Conservation (phyloP, 2,329 filamentous ascomycete genomes). For the Coccinonectria pachysandricola region DNA sequence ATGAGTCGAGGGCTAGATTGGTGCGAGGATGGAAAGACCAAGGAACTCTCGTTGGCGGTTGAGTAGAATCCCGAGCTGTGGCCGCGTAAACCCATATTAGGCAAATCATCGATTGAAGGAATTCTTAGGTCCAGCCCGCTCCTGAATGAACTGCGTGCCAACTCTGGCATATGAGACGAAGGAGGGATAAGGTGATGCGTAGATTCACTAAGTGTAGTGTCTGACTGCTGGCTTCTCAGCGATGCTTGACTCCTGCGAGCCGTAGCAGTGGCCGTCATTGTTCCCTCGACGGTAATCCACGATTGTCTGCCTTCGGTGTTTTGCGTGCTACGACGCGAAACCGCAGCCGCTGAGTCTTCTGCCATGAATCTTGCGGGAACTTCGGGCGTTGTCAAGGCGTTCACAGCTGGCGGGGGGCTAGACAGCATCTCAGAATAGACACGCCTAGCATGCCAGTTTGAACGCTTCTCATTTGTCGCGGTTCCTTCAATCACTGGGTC, state of each 20-base stretch:
- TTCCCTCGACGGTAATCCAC: constrained; percentile 26
- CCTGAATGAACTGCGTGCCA: constrained; percentile 16
- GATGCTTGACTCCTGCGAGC: constrained; percentile 18
- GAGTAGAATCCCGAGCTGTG: constrained; percentile 19
- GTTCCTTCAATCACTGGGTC: no score
- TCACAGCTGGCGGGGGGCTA: constrained; percentile 19
- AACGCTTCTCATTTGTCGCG: no score
- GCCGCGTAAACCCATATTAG: no score
- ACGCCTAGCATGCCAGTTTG: no score
- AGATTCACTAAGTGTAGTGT: constrained; percentile 19
- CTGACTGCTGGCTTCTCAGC: constrained; percentile 15
- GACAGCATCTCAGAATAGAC: constrained; percentile 15
- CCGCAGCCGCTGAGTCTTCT: constrained; percentile 15
- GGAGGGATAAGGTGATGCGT: constrained; percentile 23
- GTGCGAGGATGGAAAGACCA: constrained; percentile 21
- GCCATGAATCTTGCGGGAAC: constrained; percentile 16
- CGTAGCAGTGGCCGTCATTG: constrained; percentile 11
- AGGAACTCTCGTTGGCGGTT: constrained; percentile 24
- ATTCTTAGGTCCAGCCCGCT: constrained; percentile 19
- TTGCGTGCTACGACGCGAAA: constrained; percentile 10
- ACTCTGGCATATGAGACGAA: constrained; percentile 17
- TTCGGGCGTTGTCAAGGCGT: constrained; percentile 11
- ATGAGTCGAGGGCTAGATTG: constrained; percentile 16
- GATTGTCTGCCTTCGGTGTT: constrained; percentile 20
- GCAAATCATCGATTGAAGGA: constrained; percentile 12